phyloP scores from a whole-genome alignment of 768 basidiomycete species.

The Lactifluus piperatus region DNA sequence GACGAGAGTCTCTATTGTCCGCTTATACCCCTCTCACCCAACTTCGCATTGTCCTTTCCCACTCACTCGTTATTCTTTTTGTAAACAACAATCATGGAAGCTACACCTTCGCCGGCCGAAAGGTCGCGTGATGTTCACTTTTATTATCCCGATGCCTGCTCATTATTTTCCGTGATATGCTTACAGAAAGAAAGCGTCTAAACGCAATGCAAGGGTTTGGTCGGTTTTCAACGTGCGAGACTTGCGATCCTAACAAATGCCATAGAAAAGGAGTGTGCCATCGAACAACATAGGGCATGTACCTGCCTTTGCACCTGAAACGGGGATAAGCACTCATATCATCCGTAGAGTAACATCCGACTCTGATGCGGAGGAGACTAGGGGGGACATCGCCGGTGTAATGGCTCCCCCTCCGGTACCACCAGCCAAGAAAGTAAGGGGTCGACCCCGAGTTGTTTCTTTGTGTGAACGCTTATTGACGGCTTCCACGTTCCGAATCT shows the following conservation, averaged over 20 bases:
- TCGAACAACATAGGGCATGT: constrained; percentile 8
- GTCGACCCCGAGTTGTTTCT: not conserved
- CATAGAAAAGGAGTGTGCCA: not conserved
- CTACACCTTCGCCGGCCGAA: constrained; percentile 13
- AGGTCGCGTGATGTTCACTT: constrained; percentile 8
- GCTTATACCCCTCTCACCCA: constrained; percentile 3
- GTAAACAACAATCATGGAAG: constrained; percentile 9
- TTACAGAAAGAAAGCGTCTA: constrained; percentile 5
- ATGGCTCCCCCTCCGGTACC: constrained; percentile 13
- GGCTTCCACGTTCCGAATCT: not conserved
- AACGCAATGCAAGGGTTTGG: constrained; percentile 11
- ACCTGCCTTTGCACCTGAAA: not conserved
- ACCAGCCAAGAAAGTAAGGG: constrained; percentile 10
- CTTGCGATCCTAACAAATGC: not conserved
- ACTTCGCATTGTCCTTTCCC: not conserved
- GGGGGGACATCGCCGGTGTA: not conserved
- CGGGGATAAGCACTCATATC: not conserved
- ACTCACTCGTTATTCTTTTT: constrained; percentile 6
- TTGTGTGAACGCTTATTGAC: not conserved
- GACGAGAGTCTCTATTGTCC: not conserved
- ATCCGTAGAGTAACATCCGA: constrained; percentile 2
- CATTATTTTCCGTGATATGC: not conserved
- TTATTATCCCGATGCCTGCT: not conserved
- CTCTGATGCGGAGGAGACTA: constrained; percentile 4
- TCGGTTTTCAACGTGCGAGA: not conserved